Percentiles rank a stretch among this genome's conserved stretches.
These are phyloP conservation scores for Eleusine coracana DNA, from an alignment of 176 grass and related monocot genomes.

Conservation along the genomic window DNA sequence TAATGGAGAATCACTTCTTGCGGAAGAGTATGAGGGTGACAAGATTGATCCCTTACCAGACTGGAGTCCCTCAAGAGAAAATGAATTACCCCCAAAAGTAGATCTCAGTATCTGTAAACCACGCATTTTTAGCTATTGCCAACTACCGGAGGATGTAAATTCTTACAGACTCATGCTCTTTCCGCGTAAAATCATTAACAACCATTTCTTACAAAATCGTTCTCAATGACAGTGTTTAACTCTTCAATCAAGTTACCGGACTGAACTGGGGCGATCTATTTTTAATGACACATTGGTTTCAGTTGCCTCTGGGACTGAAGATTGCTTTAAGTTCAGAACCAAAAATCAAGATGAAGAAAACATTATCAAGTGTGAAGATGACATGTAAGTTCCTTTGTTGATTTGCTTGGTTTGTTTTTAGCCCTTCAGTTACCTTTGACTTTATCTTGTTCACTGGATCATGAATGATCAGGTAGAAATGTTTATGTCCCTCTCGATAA, in stretches of 20 bases:
- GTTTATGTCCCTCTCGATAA: background rate
- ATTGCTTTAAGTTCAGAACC: slow-evolving; percentile 22
- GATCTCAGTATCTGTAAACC: slow-evolving; percentile 3
- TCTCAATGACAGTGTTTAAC: slow-evolving; percentile 36
- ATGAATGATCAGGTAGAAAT: background rate
- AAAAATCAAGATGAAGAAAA: slow-evolving; percentile 46
- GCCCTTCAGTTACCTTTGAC: background rate
- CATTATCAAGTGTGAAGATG: slow-evolving; percentile 42
- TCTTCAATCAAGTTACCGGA: slow-evolving; percentile 40
- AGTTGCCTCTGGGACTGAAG: slow-evolving; percentile 33
- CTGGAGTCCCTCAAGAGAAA: slow-evolving; percentile 26
- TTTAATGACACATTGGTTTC: slow-evolving; percentile 42
- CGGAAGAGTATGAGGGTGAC: slow-evolving; percentile 29
- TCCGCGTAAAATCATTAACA: background rate
- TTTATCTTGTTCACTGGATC: background rate
- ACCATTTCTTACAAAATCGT: slow-evolving; percentile 30
- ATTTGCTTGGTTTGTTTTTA: background rate
- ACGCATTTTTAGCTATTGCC: slow-evolving; percentile 42
- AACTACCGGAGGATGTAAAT: slow-evolving; percentile 50
- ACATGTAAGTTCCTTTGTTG: slow-evolving; percentile 39
- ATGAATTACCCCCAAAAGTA: slow-evolving; percentile 37
- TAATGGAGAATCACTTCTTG: slow-evolving; percentile 1
- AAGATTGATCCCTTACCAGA: slow-evolving; percentile 41
- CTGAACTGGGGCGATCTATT: slow-evolving; percentile 41
- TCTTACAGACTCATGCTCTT: slow-evolving; percentile 20